These are phyloP conservation scores for Neospora caninum DNA, from an alignment of 169 alveolate genomes.

Conservation along the genomic window DNA sequence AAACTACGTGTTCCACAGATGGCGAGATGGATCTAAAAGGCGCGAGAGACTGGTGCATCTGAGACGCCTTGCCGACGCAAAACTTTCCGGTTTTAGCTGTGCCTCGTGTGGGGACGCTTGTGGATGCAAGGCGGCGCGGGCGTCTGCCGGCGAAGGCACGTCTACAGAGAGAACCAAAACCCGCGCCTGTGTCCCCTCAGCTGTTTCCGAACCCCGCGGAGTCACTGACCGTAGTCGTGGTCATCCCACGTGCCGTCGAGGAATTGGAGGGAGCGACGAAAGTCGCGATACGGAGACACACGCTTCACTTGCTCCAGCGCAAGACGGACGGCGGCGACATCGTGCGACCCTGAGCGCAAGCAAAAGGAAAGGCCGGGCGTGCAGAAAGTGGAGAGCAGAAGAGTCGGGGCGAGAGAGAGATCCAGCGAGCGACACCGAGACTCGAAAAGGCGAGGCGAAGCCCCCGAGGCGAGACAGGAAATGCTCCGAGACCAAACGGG, in stretches of 20 bases:
- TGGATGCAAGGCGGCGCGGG: no score
- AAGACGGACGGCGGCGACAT: slow-evolving; percentile 19
- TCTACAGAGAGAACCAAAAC: no score
- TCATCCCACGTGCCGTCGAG: slow-evolving; percentile 68
- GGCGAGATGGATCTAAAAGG: no score
- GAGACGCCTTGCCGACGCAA: no score
- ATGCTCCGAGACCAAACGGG: not conserved
- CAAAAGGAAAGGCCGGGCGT: not conserved
- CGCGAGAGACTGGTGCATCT: no score
- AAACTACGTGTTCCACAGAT: no score
- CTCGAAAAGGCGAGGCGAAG: not conserved
- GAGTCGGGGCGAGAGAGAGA: not conserved
- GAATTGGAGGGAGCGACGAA: not conserved
- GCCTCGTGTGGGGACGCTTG: no score
- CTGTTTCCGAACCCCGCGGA: no score
- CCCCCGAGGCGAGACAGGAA: not conserved
- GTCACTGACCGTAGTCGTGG: slow-evolving; percentile 57
- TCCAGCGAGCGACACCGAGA: not conserved
- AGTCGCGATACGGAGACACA: not conserved
- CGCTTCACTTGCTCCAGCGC: not conserved
- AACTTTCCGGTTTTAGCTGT: no score
- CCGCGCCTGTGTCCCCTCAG: no score
- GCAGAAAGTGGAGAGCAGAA: not conserved
- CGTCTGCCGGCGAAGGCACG: no score
- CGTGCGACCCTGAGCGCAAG: slow-evolving; percentile 16